These are phyloP conservation scores for Colletotrichum sp. DNA, from an alignment of 2,329 filamentous ascomycete genomes.

Conservation along the genomic window DNA sequence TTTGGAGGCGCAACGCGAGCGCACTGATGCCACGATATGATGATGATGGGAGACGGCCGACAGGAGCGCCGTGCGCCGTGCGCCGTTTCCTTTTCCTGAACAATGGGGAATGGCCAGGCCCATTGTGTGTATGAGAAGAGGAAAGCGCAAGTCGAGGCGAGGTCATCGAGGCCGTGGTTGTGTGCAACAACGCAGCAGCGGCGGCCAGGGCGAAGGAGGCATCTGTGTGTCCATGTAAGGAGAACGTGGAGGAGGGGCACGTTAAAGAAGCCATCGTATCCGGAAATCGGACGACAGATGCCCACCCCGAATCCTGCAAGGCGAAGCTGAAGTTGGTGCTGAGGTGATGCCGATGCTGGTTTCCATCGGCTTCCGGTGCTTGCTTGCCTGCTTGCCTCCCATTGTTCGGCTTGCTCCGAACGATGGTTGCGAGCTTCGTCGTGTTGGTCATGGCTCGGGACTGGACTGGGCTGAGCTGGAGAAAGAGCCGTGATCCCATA, in stretches of 20 bases:
- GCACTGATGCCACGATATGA: conserved; percentile 8
- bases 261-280: background rate
- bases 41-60: background rate
- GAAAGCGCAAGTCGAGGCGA: background rate
- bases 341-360: background rate
- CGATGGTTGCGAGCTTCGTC: background rate
- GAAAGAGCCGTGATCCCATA: background rate
- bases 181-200: background rate
- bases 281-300: background rate
- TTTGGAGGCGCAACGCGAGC: conserved; percentile 13
- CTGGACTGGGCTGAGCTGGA: background rate
- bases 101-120: background rate
- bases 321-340: background rate
- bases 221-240: background rate
- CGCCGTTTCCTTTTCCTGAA: background rate
- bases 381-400: background rate
- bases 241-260: background rate
- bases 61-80: conserved; percentile 3
- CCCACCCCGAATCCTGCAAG: background rate
- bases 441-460: background rate
- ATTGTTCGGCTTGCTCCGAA: background rate
- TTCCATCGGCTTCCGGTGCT: background rate
- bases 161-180: background rate
- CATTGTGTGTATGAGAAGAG: background rate
- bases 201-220: background rate